phyloP scores from a whole-genome alignment of 495 filamentous ascomycete genomes.

The Hypoxylon crocopeplum region DNA sequence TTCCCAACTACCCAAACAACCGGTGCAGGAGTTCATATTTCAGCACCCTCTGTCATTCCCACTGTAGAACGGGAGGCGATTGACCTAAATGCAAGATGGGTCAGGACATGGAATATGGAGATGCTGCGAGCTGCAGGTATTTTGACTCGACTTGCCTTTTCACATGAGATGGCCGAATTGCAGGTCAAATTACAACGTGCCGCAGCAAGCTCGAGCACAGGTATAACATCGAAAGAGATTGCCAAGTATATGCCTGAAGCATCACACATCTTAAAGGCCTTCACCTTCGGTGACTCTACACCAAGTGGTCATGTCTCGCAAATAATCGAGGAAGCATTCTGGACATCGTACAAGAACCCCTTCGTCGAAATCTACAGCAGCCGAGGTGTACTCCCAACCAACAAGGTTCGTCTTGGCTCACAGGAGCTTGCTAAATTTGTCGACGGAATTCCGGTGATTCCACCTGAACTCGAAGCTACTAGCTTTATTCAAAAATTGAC shows the following conservation, averaged over 20 bases:
- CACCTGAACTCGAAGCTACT: conserved; percentile 70
- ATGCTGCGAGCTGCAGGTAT: conserved; percentile 92
- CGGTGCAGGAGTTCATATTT: conserved; percentile 92
- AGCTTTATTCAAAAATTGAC: conserved; percentile 79
- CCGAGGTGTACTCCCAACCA: conserved; percentile 78
- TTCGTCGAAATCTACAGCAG: conserved; percentile 89
- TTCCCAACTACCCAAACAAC: conserved; percentile 98
- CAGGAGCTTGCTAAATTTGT: conserved; percentile 85
- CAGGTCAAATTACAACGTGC: conserved; percentile 60
- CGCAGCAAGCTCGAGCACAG: conserved; percentile 50
- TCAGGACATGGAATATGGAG: conserved; percentile 95
- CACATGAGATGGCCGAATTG: conserved; percentile 81
- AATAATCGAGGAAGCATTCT: conserved; percentile 91
- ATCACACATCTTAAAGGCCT: conserved; percentile 79
- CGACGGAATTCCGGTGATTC: conserved; percentile 85
- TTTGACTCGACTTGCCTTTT: conserved; percentile 84
- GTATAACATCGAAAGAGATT: conserved; percentile 58
- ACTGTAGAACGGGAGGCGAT: conserved; percentile 98
- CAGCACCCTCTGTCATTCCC: conserved; percentile 95
- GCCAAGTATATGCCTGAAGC: conserved; percentile 75
- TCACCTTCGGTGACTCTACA: conserved; percentile 85
- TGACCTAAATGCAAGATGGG: conserved; percentile 92
- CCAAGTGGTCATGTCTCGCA: conserved; percentile 80
- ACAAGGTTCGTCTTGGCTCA: conserved; percentile 77
- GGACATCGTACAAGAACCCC: conserved; percentile 81